Evolutionary conservation across 345 rosid genomes (phyloP).

Genomic region (Firmiana major): DNA sequence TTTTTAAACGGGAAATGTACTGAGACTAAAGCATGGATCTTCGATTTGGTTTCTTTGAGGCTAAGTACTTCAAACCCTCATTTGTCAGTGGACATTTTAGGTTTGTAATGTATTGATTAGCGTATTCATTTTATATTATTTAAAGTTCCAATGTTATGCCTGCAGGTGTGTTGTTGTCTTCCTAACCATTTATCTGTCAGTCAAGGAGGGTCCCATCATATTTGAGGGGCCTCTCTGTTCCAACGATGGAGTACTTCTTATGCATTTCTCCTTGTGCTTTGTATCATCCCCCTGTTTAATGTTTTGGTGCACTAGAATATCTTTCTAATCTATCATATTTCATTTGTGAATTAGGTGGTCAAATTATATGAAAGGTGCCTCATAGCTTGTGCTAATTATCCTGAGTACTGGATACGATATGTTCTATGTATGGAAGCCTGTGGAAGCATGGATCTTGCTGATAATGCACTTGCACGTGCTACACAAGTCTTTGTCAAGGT

Average conservation of each 20-base stretch:
- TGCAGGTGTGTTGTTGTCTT: conserved; percentile 95
- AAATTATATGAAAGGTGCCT: conserved; percentile 94
- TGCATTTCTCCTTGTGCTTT: conserved; percentile 76
- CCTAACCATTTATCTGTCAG: conserved; percentile 92
- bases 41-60: conserved; percentile 90
- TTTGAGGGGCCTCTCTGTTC: conserved; percentile 90
- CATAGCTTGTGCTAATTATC: conserved; percentile 93
- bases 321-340: conserved; percentile 20
- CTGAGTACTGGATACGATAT: conserved; percentile 91
- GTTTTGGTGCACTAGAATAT: neutral
- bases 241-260: conserved; percentile 75
- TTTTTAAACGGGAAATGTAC: conserved; percentile 87
- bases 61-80: conserved; percentile 90
- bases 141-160: conserved; percentile 85
- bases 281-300: conserved; percentile 28
- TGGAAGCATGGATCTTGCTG: conserved; percentile 81
- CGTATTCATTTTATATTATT: conserved; percentile 40
- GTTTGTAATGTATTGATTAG: conserved; percentile 51
- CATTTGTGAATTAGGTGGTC: conserved; percentile 57
- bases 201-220: conserved; percentile 87
- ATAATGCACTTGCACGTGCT: conserved; percentile 88
- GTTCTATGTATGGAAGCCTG: conserved; percentile 72
- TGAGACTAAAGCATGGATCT: conserved; percentile 93
- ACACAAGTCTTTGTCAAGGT: conserved; percentile 98
- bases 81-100: conserved; percentile 74